Evolutionary conservation across 1,284 basidiomycete species (phyloP).

Genomic region (Volvariella volvacea): DNA sequence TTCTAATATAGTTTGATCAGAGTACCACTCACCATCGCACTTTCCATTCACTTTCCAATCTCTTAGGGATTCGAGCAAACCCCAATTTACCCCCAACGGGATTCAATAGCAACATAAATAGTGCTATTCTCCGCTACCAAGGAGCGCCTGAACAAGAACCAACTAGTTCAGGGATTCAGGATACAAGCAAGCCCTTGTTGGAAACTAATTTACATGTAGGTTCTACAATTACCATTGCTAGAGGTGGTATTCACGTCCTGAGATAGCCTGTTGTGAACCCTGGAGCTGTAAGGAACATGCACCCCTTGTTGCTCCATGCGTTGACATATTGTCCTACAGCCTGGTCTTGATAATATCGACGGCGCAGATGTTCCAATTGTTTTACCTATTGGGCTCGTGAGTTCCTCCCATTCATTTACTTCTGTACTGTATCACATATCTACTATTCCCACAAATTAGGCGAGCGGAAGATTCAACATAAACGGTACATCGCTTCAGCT

Average conservation of each 20-base stretch:
- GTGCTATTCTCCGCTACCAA: slow-evolving; percentile 20
- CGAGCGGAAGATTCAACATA: slow-evolving; percentile 21
- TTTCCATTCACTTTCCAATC: too few species aligned
- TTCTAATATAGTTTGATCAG: not conserved
- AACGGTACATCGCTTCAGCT: slow-evolving; percentile 30
- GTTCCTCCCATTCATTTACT: not conserved
- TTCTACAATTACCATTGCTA: too few species aligned
- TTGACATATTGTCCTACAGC: slow-evolving; percentile 25
- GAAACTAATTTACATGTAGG: slow-evolving; percentile 1
- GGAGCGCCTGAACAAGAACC: slow-evolving; percentile 16
- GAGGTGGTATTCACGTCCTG: too few species aligned
- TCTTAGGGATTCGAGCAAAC: slow-evolving; percentile 23
- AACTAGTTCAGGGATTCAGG: slow-evolving; percentile 32
- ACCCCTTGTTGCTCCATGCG: too few species aligned
- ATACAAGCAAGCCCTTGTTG: slow-evolving; percentile 4
- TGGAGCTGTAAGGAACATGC: too few species aligned
- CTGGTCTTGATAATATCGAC: slow-evolving; percentile 25
- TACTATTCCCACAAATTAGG: too few species aligned
- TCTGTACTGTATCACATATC: not conserved
- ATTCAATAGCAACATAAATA: slow-evolving; percentile 20
- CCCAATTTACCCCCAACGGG: slow-evolving; percentile 13
- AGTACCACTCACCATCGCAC: too few species aligned
- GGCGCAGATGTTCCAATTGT: slow-evolving; percentile 26
- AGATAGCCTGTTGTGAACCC: too few species aligned
- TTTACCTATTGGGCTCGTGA: slow-evolving; percentile 14